phyloP scores from a whole-genome alignment of 331 rosid genomes.

The Saraca asoca region DNA sequence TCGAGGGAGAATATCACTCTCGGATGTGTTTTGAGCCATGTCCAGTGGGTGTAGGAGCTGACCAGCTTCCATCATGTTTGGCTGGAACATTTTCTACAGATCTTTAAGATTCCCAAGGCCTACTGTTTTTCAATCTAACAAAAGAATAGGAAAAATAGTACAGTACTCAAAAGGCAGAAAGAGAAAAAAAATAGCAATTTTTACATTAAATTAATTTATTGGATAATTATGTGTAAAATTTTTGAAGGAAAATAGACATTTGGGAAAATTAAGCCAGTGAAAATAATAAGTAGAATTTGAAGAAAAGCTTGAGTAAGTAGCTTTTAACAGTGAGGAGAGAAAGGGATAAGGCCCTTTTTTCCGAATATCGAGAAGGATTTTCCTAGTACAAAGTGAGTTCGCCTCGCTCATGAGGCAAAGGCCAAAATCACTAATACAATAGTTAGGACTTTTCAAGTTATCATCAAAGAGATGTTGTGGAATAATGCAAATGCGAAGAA shows the following conservation, averaged over 20 bases:
- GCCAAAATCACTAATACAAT: constrained; percentile 23
- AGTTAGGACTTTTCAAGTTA: constrained; percentile 13
- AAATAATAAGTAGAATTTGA: background rate
- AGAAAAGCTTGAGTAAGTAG: background rate
- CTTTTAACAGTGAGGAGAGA: constrained; percentile 23
- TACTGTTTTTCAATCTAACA: constrained; percentile 62
- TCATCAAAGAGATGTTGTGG: background rate
- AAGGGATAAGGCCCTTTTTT: constrained; percentile 41
- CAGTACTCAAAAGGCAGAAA: constrained; percentile 30
- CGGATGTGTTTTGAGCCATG: constrained; percentile 84
- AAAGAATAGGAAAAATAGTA: constrained; percentile 32
- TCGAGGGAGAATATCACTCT: constrained; percentile 69
- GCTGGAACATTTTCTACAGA: constrained; percentile 79
- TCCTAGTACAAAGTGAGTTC: constrained; percentile 34
- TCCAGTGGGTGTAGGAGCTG: constrained; percentile 54
- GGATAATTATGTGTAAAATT: too few relatives aligned
- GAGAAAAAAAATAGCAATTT: background rate
- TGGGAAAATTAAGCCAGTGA: constrained; percentile 1
- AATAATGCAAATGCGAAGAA: too few relatives aligned
- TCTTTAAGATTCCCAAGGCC: constrained; percentile 59
- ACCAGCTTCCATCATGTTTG: constrained; percentile 65
- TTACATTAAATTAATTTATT: background rate
- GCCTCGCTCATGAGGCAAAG: too few relatives aligned
- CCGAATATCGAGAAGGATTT: constrained; percentile 57
- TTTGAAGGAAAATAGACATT: too few relatives aligned